A percentile compares a stretch with the other conserved stretches of the same genome.
phyloP scores from a whole-genome alignment of 2,329 filamentous ascomycete genomes.

The Penicillium freii region DNA sequence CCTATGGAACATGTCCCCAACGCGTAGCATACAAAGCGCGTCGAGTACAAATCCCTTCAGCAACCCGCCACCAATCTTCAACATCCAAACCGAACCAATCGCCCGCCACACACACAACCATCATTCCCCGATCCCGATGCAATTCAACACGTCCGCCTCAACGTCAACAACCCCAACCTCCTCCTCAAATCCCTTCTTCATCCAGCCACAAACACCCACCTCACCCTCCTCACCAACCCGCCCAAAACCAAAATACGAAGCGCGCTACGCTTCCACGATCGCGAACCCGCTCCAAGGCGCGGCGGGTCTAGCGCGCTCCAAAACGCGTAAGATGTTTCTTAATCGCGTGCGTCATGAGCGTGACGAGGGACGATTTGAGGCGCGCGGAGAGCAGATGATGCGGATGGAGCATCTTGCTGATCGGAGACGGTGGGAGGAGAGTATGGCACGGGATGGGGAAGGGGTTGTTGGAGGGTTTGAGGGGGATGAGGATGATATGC shows the following conservation, averaged over 20 bases:
- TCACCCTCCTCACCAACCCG: slow-evolving; percentile 13
- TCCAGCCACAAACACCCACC: not conserved
- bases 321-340: slow-evolving; percentile 41
- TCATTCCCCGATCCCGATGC: slow-evolving; percentile 1
- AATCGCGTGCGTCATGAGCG: slow-evolving; percentile 44
- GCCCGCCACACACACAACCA: not conserved
- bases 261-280: slow-evolving; percentile 37
- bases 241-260: slow-evolving; percentile 31
- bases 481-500: slow-evolving; percentile 27
- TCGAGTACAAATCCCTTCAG: not conserved
- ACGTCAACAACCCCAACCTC: slow-evolving; percentile 8
- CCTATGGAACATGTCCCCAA: slow-evolving; percentile 24
- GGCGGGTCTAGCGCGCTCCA: slow-evolving; percentile 31
- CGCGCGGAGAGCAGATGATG: slow-evolving; percentile 44
- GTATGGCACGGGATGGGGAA: slow-evolving; percentile 36
- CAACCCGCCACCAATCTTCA: not conserved
- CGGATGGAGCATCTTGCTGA: slow-evolving; percentile 43
- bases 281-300: slow-evolving; percentile 33
- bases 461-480: slow-evolving; percentile 18
- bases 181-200: slow-evolving; percentile 14
- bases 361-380: slow-evolving; percentile 39
- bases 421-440: slow-evolving; percentile 40
- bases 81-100: slow-evolving; percentile 6
- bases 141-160: not conserved
- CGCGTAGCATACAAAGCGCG: not conserved